Evolutionary conservation across 2,329 filamentous ascomycete species (phyloP), one percentile per base, ranked within the genome.

Genomic region (Trichophyton schoenleinii): DNA sequence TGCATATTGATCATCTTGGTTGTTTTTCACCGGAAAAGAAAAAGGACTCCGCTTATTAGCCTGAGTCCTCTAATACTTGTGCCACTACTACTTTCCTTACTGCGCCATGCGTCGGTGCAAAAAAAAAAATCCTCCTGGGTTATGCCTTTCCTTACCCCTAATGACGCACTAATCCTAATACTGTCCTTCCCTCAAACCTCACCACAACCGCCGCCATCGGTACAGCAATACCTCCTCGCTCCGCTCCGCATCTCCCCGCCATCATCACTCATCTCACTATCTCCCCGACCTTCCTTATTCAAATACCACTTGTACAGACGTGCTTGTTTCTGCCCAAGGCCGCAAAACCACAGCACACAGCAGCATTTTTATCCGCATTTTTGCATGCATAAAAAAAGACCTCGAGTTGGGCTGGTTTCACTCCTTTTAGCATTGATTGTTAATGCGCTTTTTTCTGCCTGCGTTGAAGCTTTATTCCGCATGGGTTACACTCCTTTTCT

Each of bases 271-370:
- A 3, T 25, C 42, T 46, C 57, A 13, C 15, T 41, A 59, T 59
- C 57, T 52, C 57, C 25, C 42, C 22, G 31, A 55, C 48, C 3
- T 52, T 63, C 55, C 61, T 57, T 41, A 3, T 38, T 13, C 34
- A 38, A 9, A 9, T 38, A 60, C 38, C 31, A 53, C 48, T 64
- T 61, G 52, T 62, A 55, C 48, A 59, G 53, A 49, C 58, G 53
- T 59, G 64, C 64, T 65, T 65, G 64, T 65, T 65, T 65, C 64
- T 65, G 60, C 60, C 44, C 44, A 60, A 36, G 62, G 59, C 36
- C 57, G 63, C 53, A 60, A 59, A 46, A 34, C 31, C 46, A 61
- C 64, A 65, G 62, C 28, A 61, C 63, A 65, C 62, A 58, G 22
- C 15, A 58, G 55, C 55, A n/a, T 58, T 58, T 64, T 58, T 38